phyloP scores from a whole-genome alignment of 1,284 basidiomycete genomes.

The Rhodofomes roseus region DNA sequence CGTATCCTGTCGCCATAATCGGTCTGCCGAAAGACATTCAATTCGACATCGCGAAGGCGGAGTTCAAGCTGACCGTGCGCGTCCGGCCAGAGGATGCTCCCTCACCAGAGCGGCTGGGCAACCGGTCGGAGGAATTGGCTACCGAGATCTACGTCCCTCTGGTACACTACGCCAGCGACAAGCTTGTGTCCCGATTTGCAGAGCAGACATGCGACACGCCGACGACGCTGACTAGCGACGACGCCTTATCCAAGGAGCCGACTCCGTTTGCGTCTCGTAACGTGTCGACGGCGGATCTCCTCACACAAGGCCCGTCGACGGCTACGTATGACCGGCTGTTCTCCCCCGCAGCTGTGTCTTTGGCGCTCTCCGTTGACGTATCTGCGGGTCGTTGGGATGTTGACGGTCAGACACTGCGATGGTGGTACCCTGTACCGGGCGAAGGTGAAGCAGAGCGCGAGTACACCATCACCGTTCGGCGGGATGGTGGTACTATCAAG shows the following conservation, averaged over 20 bases:
- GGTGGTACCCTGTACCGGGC: constrained; percentile 79
- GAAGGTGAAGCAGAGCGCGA: constrained; percentile 42
- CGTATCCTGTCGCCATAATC: constrained; percentile 74
- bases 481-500: constrained; percentile 61
- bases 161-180: constrained; percentile 77
- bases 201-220: constrained; percentile 14
- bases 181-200: constrained; percentile 26
- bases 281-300: constrained; percentile 3
- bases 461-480: constrained; percentile 64
- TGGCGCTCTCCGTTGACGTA: constrained; percentile 46
- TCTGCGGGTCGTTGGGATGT: constrained; percentile 69
- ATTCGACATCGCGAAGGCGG: constrained; percentile 74
- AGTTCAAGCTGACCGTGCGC: constrained; percentile 62
- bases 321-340: constrained; percentile 5
- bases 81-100: constrained; percentile 54
- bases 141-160: constrained; percentile 89
- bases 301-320: background rate
- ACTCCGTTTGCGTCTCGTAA: constrained; percentile 11
- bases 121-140: constrained; percentile 39
- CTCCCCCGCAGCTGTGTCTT: constrained; percentile 15
- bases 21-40: constrained; percentile 64
- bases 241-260: constrained; percentile 13
- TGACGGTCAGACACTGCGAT: constrained; percentile 70
- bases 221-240: constrained; percentile 5
- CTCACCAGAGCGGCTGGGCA: constrained; percentile 12